Evolutionary conservation across 306 rosid species (phyloP), one percentile per base, ranked within the genome.

Genomic region (Hippophae tibetana): DNA sequence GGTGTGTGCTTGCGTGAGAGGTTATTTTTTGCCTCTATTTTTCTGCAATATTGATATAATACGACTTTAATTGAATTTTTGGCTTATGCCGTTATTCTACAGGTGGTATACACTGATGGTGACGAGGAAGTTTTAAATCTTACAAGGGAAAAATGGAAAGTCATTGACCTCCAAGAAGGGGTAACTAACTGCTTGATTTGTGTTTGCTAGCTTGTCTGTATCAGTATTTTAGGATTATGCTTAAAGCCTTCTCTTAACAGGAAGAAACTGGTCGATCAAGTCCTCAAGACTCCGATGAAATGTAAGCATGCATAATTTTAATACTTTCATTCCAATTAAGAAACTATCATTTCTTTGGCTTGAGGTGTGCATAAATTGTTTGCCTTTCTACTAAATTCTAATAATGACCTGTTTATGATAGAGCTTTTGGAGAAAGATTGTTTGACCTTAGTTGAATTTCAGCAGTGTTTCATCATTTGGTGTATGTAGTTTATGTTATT

Each of bases 61-160:
- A 31, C 38, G 38, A 31, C 40, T n/a, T 56, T 55, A 9, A 14
- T 5, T 7, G 1, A 9, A 14, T 3, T 27, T 13, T 11, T 45
- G 26, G 12, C 10, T 58, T 50, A 13, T 51, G 23, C 40, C 38
- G 18, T 61, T 60, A 31, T 31, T 31, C 4, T 31, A 44, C 67
- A 92, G 99, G 88, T 92, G 43, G 11, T 45, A 40, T 92, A 92
- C 65, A 73, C 66, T 44, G 99, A 88, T 68, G 99, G 96, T 51
- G 99, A 92, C 54, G 40, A 61, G 59, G 99, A 92, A 76, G n/a
- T 57, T 38, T 69, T 92, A 46, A 67, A 71, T 79, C 93, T 92
- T 66, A 64, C 13, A 48, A 75, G 46, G 50, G 85, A 92, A 71
- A 84, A 14, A 69, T 92, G 86, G 86, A 48, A 82, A 52, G 13